These are phyloP conservation scores for Tulasnella sp. DNA, from an alignment of 768 basidiomycete species.

Conservation along the genomic window DNA sequence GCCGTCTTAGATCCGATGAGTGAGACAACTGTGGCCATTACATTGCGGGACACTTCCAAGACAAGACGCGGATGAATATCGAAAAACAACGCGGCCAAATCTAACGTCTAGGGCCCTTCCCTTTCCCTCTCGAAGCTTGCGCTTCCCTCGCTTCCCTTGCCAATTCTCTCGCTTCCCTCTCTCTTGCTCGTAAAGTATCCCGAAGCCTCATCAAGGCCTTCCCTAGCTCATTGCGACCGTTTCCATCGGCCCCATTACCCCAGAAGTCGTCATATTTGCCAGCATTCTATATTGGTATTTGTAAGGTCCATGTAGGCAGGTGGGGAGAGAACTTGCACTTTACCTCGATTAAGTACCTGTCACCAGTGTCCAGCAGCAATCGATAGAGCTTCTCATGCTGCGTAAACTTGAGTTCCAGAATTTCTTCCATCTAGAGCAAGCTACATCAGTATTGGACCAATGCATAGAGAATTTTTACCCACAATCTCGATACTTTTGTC, in stretches of 20 bases:
- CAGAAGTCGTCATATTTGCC: slow-evolving; percentile 34
- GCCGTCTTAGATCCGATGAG: neutral
- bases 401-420: slow-evolving; percentile 37
- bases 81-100: neutral
- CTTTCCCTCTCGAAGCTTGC: neutral
- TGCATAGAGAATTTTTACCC: neutral
- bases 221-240: slow-evolving; percentile 38
- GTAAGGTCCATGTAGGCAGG: neutral
- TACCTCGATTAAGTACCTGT: slow-evolving; percentile 37
- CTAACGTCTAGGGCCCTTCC: neutral
- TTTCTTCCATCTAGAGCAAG: slow-evolving; percentile 36
- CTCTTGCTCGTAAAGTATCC: neutral
- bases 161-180: neutral
- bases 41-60: neutral
- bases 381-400: slow-evolving; percentile 33
- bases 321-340: neutral
- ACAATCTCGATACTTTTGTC: slow-evolving; percentile 35
- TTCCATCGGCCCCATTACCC: slow-evolving; percentile 37
- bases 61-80: neutral
- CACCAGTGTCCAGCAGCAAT: slow-evolving; percentile 35
- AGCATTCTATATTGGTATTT: slow-evolving; percentile 34
- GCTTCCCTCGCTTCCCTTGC: too few relatives aligned
- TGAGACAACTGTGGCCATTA: neutral
- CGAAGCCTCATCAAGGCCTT: slow-evolving; percentile 38
- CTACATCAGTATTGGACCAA: neutral